A percentile compares a stretch with the other conserved stretches of the same genome.
These are phyloP conservation scores for Cornus controversa DNA, from an alignment of 148 eudicot species.

Conservation along the genomic window DNA sequence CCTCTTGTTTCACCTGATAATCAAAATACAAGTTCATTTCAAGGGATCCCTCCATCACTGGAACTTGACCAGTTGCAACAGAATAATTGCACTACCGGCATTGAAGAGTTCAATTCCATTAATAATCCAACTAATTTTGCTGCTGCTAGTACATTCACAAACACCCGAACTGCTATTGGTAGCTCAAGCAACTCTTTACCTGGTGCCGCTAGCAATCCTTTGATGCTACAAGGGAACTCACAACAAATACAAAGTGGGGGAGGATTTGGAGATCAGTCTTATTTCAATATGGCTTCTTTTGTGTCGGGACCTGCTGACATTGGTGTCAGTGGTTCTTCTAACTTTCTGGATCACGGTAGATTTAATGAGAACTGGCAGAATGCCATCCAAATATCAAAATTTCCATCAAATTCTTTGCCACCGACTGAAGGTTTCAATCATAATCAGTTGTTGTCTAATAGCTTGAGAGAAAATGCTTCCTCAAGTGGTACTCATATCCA, in stretches of 20 bases:
- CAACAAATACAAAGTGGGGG: slow-evolving; percentile 17
- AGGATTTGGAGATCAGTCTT: slow-evolving; percentile 28
- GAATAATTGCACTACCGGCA: slow-evolving; percentile 18
- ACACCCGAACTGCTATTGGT: slow-evolving; percentile 8
- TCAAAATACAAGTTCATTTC: slow-evolving; percentile 36
- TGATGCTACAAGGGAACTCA: slow-evolving; percentile 23
- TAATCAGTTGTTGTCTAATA: slow-evolving; percentile 22
- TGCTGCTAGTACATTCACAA: slow-evolving; percentile 10
- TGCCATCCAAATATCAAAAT: slow-evolving; percentile 19
- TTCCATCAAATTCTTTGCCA: slow-evolving; percentile 26
- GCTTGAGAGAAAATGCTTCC: slow-evolving; percentile 19
- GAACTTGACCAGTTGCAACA: slow-evolving; percentile 37
- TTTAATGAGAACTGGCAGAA: slow-evolving; percentile 25
- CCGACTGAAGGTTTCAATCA: slow-evolving; percentile 19
- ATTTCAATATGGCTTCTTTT: slow-evolving; percentile 25
- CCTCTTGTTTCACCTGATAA: slow-evolving; percentile 24
- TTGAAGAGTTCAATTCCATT: slow-evolving; percentile 23
- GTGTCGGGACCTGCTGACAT: slow-evolving; percentile 24
- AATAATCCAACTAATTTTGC: slow-evolving; percentile 21
- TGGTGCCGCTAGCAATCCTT: slow-evolving; percentile 16
- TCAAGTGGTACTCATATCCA: slow-evolving; percentile 23
- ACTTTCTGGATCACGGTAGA: slow-evolving; percentile 23
- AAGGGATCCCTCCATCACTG: slow-evolving; percentile 31
- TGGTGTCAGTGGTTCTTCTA: slow-evolving; percentile 27
- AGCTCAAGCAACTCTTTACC: slow-evolving; percentile 23